Evolutionary conservation across 345 rosid genomes (phyloP), one percentile per base, ranked within the genome.

Genomic region (Gossypioides kirkii): DNA sequence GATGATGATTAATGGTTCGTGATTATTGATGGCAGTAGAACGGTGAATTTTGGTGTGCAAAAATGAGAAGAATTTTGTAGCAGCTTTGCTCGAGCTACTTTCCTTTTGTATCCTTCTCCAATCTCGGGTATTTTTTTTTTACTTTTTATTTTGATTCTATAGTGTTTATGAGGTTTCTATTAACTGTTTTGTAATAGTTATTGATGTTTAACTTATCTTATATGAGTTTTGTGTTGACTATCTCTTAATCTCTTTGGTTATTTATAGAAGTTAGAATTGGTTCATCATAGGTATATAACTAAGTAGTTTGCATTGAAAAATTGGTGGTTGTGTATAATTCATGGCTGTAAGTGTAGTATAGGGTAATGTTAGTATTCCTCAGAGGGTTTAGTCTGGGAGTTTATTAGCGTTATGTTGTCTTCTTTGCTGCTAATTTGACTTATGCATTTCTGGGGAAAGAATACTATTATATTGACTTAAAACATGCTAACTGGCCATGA

Each of bases 41-140:
- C 59, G 18, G 76, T 65, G 77, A 82, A 76, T 67, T 32, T 72
- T 76, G 68, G 81, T 71, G 80, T 80, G 28, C 70, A 81, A 71
- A 32, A 80, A 80, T 79, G 77, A 79, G 68, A 76, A 74, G 61
- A 80, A 77, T 70, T 74, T 70, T 63, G 73, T 78, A 71, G 77
- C 75, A 58, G 85, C 75, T 82, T 81, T 86, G 87, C 87, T 32
- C 86, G 69, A 82, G 86, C 81, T 84, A 80, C 68, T 74, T 79
- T 66, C 84, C 88, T 61, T 25, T 80, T 4, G 60, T 70, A 55
- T 70, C 91, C 16, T 75, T 54, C 69, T 76, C 82, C 26, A 87
- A 73, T 77, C 81, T 7, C 73, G 74, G 76, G 89, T 88, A 79
- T 62, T 25, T 54, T 6, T 22, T 8, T 50, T 47, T 41, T 28